Percentiles rank a stretch among this genome's conserved stretches.
phyloP scores from a whole-genome alignment of 441 rosid species.

The Aquilaria agallochum region DNA sequence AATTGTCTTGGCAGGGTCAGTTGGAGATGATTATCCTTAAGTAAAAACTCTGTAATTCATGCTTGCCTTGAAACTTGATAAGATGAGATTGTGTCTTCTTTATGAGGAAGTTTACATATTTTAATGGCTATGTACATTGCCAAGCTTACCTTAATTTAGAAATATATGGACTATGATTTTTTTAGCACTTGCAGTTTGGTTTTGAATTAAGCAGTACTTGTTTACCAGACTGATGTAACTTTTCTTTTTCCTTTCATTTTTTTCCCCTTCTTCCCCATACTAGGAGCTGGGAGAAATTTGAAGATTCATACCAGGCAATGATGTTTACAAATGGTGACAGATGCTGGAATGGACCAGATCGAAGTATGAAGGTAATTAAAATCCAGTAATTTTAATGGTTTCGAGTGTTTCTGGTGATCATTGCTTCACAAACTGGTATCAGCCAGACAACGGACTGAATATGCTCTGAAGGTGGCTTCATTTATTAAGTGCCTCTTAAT shows the following conservation, averaged over 20 bases:
- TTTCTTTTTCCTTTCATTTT: conserved; percentile 2
- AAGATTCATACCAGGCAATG: conserved; percentile 63
- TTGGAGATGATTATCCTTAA: too few relatives aligned
- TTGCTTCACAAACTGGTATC: background rate
- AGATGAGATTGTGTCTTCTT: too few relatives aligned
- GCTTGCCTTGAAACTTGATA: too few relatives aligned
- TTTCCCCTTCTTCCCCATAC: conserved; percentile 9
- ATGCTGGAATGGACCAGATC: conserved; percentile 98
- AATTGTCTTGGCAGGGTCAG: too few relatives aligned
- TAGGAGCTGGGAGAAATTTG: conserved; percentile 90
- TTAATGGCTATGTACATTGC: background rate
- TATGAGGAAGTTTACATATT: too few relatives aligned
- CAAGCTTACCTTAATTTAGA: background rate
- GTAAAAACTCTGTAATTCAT: too few relatives aligned
- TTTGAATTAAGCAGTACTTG: background rate
- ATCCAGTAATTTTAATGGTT: background rate
- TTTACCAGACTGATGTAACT: conserved; percentile 1
- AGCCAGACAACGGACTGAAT: background rate
- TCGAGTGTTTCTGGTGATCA: background rate
- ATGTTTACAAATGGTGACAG: conserved; percentile 72
- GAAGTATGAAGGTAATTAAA: conserved; percentile 72
- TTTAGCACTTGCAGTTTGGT: background rate
- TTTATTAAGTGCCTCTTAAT: background rate
- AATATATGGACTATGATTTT: conserved; percentile 6
- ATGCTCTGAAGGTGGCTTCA: conserved; percentile 1